Percentiles rank a stretch among this genome's conserved stretches.
phyloP scores from a whole-genome alignment of 1,284 basidiomycete species.

The Leccinum angustisporum region DNA sequence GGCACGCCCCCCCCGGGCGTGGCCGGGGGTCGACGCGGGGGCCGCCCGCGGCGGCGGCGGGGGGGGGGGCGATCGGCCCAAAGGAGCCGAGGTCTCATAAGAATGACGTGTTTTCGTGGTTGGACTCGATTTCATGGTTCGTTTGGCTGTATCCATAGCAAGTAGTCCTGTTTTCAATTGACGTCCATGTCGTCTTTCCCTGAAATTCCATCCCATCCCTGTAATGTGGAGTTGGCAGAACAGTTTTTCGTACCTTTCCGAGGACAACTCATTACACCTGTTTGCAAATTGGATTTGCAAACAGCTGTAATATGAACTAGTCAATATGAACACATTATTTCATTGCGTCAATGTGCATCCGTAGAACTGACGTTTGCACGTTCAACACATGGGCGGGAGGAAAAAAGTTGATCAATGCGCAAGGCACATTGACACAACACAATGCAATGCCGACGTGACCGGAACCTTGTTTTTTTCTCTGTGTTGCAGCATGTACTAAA shows the following conservation, averaged over 20 bases:
- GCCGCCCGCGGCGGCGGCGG: too few species aligned
- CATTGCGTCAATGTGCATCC: not conserved
- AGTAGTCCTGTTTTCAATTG: not conserved
- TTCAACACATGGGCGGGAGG: not conserved
- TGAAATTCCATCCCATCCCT: not conserved
- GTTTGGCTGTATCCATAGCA: not conserved
- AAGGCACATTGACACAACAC: not conserved
- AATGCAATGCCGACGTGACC: slow-evolving; percentile 21
- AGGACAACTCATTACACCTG: not conserved
- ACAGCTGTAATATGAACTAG: not conserved
- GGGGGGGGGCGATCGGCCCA: not conserved
- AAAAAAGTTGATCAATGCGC: not conserved
- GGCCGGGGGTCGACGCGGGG: too few species aligned
- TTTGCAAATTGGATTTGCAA: not conserved
- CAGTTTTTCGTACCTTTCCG: not conserved
- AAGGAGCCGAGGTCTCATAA: not conserved
- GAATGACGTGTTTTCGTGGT: not conserved
- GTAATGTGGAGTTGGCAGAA: not conserved
- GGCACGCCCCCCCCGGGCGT: too few species aligned
- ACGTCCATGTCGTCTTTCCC: not conserved
- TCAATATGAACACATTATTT: not conserved
- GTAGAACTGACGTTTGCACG: not conserved
- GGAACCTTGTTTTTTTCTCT: slow-evolving; percentile 31
- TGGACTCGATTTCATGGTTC: not conserved
- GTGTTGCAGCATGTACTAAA: not conserved